Conservation (phyloP, 2,329 filamentous ascomycete species). For the Colletotrichum musae region DNA sequence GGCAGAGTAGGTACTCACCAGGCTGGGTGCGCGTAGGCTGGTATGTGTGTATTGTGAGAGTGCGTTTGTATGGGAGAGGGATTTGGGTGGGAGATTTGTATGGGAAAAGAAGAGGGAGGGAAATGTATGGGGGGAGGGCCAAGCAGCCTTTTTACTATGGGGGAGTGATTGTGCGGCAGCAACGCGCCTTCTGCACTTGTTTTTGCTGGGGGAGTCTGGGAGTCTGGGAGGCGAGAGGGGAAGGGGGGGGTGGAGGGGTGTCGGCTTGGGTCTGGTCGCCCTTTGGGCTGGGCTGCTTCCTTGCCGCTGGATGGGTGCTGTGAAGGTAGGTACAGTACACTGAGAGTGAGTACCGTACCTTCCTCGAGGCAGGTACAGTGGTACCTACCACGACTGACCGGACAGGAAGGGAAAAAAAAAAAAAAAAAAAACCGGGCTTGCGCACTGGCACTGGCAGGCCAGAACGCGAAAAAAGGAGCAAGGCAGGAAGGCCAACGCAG, state of each 20-base stretch:
- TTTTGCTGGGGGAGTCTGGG: slow-evolving; percentile 44
- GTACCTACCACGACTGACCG: too few relatives aligned
- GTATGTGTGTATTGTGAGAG: slow-evolving; percentile 61
- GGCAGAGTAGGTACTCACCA: slow-evolving; percentile 66
- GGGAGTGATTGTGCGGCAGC: slow-evolving; percentile 71
- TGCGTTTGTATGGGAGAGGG: slow-evolving; percentile 65
- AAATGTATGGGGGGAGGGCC: slow-evolving; percentile 69
- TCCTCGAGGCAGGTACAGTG: too few relatives aligned
- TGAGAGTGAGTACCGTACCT: slow-evolving; percentile 2
- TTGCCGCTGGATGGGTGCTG: slow-evolving; percentile 35
- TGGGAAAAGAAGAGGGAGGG: slow-evolving; percentile 71
- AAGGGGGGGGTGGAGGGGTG: slow-evolving; percentile 40
- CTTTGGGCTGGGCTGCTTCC: slow-evolving; percentile 11
- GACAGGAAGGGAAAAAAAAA: too few relatives aligned
- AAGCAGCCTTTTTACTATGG: slow-evolving; percentile 76
- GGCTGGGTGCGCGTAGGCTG: slow-evolving; percentile 43
- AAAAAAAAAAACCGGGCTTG: slow-evolving; percentile 19
- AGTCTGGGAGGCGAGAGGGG: slow-evolving; percentile 44
- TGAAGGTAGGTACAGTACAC: too few relatives aligned
- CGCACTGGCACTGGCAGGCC: slow-evolving; percentile 34
- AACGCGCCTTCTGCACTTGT: slow-evolving; percentile 52
- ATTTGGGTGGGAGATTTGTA: slow-evolving; percentile 72
- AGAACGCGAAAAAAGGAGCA: slow-evolving; percentile 28
- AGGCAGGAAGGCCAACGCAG: slow-evolving; percentile 26
- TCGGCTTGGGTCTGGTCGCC: slow-evolving; percentile 12